Conservation (phyloP, 768 basidiomycete species). For the Mycena vitilis region DNA sequence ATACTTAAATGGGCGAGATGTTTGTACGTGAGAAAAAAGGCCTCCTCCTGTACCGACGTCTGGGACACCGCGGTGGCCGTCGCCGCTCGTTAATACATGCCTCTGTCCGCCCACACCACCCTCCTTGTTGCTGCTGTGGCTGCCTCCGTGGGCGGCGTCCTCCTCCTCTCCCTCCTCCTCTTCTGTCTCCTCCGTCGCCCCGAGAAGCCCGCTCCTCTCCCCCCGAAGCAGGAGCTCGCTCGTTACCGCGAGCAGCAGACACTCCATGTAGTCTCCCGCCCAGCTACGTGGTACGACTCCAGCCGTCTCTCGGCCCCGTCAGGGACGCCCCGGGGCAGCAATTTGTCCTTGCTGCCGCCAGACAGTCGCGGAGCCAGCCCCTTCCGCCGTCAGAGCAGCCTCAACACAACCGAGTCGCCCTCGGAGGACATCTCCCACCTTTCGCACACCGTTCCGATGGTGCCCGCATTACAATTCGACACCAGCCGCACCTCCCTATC, state of each 20-base stretch:
- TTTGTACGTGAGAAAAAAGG: no score
- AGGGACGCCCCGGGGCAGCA: slow-evolving; percentile 44
- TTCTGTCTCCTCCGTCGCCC: slow-evolving; percentile 51
- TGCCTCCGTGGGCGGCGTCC: slow-evolving; percentile 53
- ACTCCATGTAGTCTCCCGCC: slow-evolving; percentile 13
- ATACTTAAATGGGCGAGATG: no score
- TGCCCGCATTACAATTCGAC: slow-evolving; percentile 40
- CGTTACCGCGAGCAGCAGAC: slow-evolving; percentile 64
- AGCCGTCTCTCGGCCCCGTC: slow-evolving; percentile 40
- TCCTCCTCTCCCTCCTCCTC: slow-evolving; percentile 49
- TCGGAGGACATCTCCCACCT: slow-evolving; percentile 32
- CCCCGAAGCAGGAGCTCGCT: slow-evolving; percentile 74
- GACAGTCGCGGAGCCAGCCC: slow-evolving; percentile 32
- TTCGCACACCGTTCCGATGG: slow-evolving; percentile 33
- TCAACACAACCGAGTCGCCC: slow-evolving; percentile 32
- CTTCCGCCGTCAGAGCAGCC: slow-evolving; percentile 31
- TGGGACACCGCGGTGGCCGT: no score
- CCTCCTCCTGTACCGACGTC: no score
- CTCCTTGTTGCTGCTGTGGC: slow-evolving; percentile 64
- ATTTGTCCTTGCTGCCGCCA: slow-evolving; percentile 46
- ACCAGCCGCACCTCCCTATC: slow-evolving; percentile 40
- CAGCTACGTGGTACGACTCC: slow-evolving; percentile 40
- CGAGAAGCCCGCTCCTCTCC: slow-evolving; percentile 59
- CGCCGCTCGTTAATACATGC: slow-evolving; percentile 25
- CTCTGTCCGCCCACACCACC: slow-evolving; percentile 47